Conservation (phyloP, 129 eudicot genomes). For the Centella asiatica region DNA sequence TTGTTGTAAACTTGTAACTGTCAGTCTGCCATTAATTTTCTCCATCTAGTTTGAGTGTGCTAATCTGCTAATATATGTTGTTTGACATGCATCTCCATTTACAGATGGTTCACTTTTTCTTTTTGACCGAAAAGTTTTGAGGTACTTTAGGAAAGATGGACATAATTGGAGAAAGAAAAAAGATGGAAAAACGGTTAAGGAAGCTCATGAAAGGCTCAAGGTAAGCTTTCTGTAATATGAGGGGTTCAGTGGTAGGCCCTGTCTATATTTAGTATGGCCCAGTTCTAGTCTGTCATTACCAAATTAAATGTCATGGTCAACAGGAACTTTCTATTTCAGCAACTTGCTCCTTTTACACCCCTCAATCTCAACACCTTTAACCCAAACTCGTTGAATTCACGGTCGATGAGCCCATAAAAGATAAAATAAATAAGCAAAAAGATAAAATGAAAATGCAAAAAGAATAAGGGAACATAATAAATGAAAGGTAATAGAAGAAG, state of each 20-base stretch:
- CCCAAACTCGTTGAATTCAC: too few species aligned
- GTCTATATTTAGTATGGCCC: neutral
- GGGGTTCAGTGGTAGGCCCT: neutral
- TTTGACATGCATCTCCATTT: conserved; percentile 24
- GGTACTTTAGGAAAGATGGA: conserved; percentile 93
- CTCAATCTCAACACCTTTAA: too few species aligned
- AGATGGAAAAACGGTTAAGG: conserved; percentile 96
- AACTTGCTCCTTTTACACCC: neutral
- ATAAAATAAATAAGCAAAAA: too few species aligned
- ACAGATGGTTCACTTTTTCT: conserved; percentile 97
- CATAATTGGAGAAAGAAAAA: conserved; percentile 98
- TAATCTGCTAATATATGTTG: neutral
- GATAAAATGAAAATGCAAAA: too few species aligned
- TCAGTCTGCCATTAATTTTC: too few species aligned
- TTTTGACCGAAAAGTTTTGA: conserved; percentile 91
- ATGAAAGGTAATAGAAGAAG: too few species aligned
- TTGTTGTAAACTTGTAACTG: too few species aligned
- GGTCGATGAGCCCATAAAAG: too few species aligned
- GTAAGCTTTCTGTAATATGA: conserved; percentile 28
- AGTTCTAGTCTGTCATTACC: neutral
- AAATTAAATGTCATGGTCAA: neutral
- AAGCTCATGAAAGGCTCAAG: conserved; percentile 99
- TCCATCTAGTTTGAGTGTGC: too few species aligned
- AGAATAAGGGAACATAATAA: too few species aligned
- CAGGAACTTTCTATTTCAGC: neutral